phyloP scores from a whole-genome alignment of 306 rosid genomes.

The Mucuna pruriens region DNA sequence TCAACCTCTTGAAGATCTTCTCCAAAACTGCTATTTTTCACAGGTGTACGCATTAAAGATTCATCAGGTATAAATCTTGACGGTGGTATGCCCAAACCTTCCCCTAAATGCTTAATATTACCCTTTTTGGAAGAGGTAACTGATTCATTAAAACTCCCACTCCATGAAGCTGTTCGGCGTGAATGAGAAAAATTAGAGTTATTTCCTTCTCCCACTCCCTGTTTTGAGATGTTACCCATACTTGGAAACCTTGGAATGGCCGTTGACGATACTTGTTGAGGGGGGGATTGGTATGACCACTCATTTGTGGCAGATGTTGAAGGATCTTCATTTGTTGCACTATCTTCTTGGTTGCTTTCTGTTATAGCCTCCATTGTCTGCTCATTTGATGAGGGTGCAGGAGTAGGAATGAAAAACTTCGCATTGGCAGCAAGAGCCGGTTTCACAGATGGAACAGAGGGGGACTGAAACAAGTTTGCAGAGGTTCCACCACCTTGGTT shows the following conservation, averaged over 20 bases:
- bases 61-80: constrained; percentile 50
- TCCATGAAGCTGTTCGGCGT: constrained; percentile 87
- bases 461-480: constrained; percentile 72
- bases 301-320: constrained; percentile 56
- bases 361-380: constrained; percentile 62
- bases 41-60: constrained; percentile 40
- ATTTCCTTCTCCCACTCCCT: constrained; percentile 36
- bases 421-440: constrained; percentile 68
- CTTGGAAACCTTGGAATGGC: constrained; percentile 75
- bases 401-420: constrained; percentile 80
- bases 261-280: constrained; percentile 32
- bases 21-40: constrained; percentile 58
- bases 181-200: constrained; percentile 49
- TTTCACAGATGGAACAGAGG: constrained; percentile 68
- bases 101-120: constrained; percentile 56
- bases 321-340: constrained; percentile 43
- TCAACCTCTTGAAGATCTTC: constrained; percentile 91
- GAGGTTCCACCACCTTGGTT: constrained; percentile 80
- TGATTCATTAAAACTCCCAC: constrained; percentile 62
- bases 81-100: constrained; percentile 58
- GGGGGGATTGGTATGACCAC: constrained; percentile 56
- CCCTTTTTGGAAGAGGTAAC: constrained; percentile 50
- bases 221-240: constrained; percentile 55
- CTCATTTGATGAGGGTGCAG: constrained; percentile 55
- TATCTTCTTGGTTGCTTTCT: constrained; percentile 67